phyloP scores from a whole-genome alignment of 768 basidiomycete genomes.

The Infundibulicybe gibba region DNA sequence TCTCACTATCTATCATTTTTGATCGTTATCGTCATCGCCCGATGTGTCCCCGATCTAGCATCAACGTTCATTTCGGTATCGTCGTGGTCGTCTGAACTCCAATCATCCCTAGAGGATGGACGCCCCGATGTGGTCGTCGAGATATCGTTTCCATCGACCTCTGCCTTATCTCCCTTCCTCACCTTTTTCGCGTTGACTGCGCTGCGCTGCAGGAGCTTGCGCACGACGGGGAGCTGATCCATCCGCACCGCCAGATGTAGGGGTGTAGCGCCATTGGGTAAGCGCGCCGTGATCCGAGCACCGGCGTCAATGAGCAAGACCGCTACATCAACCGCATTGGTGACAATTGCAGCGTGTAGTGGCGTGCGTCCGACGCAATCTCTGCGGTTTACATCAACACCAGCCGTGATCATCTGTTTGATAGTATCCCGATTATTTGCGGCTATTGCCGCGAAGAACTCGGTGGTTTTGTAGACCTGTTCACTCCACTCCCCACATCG shows the following conservation, averaged over 20 bases:
- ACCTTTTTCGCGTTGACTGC: conserved; percentile 29
- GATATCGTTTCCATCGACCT: conserved; percentile 18
- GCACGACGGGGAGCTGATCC: conserved; percentile 35
- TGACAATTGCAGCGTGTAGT: conserved; percentile 55
- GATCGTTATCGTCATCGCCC: conserved; percentile 22
- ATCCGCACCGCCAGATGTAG: conserved; percentile 56
- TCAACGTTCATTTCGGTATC: conserved; percentile 14
- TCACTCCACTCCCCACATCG: conserved; percentile 65
- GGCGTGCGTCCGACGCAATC: conserved; percentile 61
- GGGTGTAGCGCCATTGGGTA: conserved; percentile 53
- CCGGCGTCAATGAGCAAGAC: conserved; percentile 51
- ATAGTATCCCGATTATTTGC: conserved; percentile 40
- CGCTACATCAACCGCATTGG: conserved; percentile 41
- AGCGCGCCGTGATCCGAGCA: conserved; percentile 49
- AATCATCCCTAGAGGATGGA: conserved; percentile 46
- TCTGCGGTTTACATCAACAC: conserved; percentile 47
- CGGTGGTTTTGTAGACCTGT: conserved; percentile 52
- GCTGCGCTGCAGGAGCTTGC: conserved; percentile 50
- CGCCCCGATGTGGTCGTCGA: conserved; percentile 15
- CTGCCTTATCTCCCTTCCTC: conserved; percentile 18
- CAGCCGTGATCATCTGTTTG: conserved; percentile 33
- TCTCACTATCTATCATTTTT: conserved; percentile 16
- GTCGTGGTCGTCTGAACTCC: conserved; percentile 42
- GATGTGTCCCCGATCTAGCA: no score
- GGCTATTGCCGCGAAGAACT: conserved; percentile 55